Evolutionary conservation across 768 basidiomycete species (phyloP).

Genomic region (Psilocybe cubensis): DNA sequence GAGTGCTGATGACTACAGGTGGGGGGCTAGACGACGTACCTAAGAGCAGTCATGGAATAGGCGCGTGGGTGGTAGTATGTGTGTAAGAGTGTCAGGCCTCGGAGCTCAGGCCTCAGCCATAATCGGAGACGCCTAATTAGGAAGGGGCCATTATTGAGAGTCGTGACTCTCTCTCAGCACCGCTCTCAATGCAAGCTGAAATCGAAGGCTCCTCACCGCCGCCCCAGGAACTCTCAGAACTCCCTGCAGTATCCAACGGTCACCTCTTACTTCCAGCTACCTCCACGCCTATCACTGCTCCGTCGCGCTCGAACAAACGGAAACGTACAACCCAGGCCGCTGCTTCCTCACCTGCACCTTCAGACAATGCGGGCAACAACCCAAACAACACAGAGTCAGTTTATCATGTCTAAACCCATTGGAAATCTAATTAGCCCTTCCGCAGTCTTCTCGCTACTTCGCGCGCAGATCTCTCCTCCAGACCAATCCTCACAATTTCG

Average conservation of each 20-base stretch:
- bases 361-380: slow-evolving; percentile 42
- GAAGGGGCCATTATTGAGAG: not conserved
- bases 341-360: slow-evolving; percentile 59
- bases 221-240: slow-evolving; percentile 18
- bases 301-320: slow-evolving; percentile 48
- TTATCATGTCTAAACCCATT: not conserved
- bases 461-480: slow-evolving; percentile 69
- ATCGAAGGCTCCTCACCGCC: slow-evolving; percentile 36
- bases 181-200: slow-evolving; percentile 31
- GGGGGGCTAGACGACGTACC: slow-evolving; percentile 32
- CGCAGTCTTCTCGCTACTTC: slow-evolving; percentile 56
- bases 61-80: slow-evolving; percentile 15
- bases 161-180: not conserved
- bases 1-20: slow-evolving; percentile 11
- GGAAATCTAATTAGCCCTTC: slow-evolving; percentile 10
- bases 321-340: slow-evolving; percentile 53
- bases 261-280: slow-evolving; percentile 13
- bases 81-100: slow-evolving; percentile 3
- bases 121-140: slow-evolving; percentile 7
- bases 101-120: not conserved
- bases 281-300: slow-evolving; percentile 20
- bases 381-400: slow-evolving; percentile 40
- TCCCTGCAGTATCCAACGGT: slow-evolving; percentile 8
- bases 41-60: slow-evolving; percentile 45
- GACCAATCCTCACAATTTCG: slow-evolving; percentile 74